A percentile compares a stretch with the other conserved stretches of the same genome.
These are phyloP conservation scores for Cyberlindnera suaveolens DNA, from an alignment of 805 yeast genomes.

Conservation along the genomic window DNA sequence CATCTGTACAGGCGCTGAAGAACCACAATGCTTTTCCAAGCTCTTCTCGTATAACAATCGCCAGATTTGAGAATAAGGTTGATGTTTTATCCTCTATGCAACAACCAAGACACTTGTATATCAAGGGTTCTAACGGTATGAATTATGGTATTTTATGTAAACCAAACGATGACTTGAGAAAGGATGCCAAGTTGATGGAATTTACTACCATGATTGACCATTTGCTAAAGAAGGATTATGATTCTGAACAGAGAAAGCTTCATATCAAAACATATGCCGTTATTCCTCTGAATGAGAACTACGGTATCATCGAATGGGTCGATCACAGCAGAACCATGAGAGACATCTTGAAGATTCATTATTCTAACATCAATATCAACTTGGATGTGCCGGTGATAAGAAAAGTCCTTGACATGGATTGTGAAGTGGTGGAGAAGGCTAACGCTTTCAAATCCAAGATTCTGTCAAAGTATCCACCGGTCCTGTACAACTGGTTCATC, in stretches of 20 bases:
- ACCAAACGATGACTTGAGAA: conserved; percentile 84
- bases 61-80: conserved; percentile 60
- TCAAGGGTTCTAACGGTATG: conserved; percentile 76
- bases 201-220: conserved; percentile 83
- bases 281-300: conserved; percentile 74
- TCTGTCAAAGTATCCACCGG: conserved; percentile 47
- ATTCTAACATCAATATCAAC: conserved; percentile 34
- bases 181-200: conserved; percentile 90
- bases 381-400: conserved; percentile 24
- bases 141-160: conserved; percentile 74
- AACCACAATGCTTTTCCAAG: conserved; percentile 39
- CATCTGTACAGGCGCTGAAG: conserved; percentile 36
- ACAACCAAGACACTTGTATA: conserved; percentile 70
- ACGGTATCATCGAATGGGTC: conserved; percentile 91
- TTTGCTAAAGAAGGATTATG: conserved; percentile 57
- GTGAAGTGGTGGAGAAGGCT: conserved; percentile 28
- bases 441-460: conserved; percentile 28
- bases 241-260: conserved; percentile 66
- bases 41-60: conserved; percentile 45
- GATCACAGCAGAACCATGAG: conserved; percentile 68
- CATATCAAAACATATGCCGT: conserved; percentile 81
- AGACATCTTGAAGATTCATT: conserved; percentile 44
- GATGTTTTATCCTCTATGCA: conserved; percentile 77
- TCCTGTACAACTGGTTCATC: conserved; percentile 80
- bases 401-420: conserved; percentile 21